Base-by-base conservation (phyloP, 768 basidiomycete species). In the Tulasnella sp. region DNA sequence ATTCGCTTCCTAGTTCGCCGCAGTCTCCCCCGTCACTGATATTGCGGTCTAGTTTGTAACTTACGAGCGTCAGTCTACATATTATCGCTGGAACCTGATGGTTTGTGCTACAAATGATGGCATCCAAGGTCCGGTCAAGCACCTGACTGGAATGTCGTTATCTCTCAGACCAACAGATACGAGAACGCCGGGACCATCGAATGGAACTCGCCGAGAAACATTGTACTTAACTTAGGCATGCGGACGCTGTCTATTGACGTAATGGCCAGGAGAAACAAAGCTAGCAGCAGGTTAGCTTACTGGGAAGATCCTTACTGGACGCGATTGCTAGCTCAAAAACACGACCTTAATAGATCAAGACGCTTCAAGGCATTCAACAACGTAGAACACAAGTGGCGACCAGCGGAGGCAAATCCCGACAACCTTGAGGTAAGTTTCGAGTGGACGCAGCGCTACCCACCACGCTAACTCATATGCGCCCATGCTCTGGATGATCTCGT, bases 101-200 rank as follows among this genome's bases (percentile, higher is more conserved):
- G 54, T 56, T 27, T 22, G 54, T 38, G 7, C n/a, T n/a, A 7
- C 46, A 7, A 22, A 21, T n/a, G 46, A 48, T 5, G 27, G 5
- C n/a, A 5, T 29, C 46, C 7, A 29, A 11, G 27, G 7, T 5
- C 34, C 34, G 15, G 5, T 38, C 34, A 38, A 5, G 5, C 34
- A 38, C 15, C 34, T 15, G 15, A 15, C 34, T 38, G 34, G 7
- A 7, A 7, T 38, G 15, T 15, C 15, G 7, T 7, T 38, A 5
- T 38, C 7, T 38, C 46, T 43, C 22, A 59, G 57, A 78, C 76
- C 1, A 54, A 66, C 15, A 63, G 71, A 19, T 80, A 77, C 63
- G 80, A 82, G 65, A 72, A 72, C 17, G 79, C 78, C 2, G 81
- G 80, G 2, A 69, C 75, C 34, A 75, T 82, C 58, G 75, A 78